Base-by-base conservation (phyloP, 2,329 filamentous ascomycete species). In the Metarhizium robertsii region DNA sequence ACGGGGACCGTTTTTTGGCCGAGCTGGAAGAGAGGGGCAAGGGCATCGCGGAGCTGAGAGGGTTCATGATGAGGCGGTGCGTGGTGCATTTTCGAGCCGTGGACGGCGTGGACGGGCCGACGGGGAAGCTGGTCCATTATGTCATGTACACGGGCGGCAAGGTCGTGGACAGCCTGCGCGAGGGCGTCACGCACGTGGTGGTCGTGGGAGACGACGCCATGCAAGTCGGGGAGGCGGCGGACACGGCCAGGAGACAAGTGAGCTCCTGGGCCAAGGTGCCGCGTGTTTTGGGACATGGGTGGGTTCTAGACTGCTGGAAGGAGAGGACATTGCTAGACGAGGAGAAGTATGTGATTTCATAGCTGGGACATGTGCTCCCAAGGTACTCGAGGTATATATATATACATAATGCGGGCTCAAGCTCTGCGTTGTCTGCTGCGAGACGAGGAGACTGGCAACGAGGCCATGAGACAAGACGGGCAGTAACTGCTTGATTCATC, bases 271-370 rank as follows among this genome's bases (percentile, higher is more conserved):
- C 66, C 6, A 72, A 66, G 53, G 70, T 91, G 40, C 89, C 92
- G 0, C 77, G 89, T 60, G 71, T 92, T 6, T 87, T 96, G 2
- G 79, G 73, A 0, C 68, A 77, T 10, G 74, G 75, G 14, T 99
- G 94, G 94, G 71, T 96, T 0, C 79, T 85, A 52, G 84, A 87
- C 53, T 89, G 88, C 64, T 96, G 92, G 90, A 76, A 75, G 57
- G 89, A 92, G 67, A 79, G 77, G 60, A 95, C 90, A 1, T 65
- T 88, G 58, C 68, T 96, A 50, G 90, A 95, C 61, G 92, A 96
- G 72, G 89, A 92, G 64, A 71, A 73, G 45, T 84, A 79, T 63
- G 66, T 64, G 4, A 59, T 70, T 4, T 66, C 50, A 59, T 59
- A 58, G 20, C 29, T 25, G 38, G n/a, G 16, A 34, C 42, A 47